Evolutionary conservation across 768 basidiomycete genomes (phyloP), one percentile per base, ranked within the genome.

Genomic region (Pleurotus giganteus): DNA sequence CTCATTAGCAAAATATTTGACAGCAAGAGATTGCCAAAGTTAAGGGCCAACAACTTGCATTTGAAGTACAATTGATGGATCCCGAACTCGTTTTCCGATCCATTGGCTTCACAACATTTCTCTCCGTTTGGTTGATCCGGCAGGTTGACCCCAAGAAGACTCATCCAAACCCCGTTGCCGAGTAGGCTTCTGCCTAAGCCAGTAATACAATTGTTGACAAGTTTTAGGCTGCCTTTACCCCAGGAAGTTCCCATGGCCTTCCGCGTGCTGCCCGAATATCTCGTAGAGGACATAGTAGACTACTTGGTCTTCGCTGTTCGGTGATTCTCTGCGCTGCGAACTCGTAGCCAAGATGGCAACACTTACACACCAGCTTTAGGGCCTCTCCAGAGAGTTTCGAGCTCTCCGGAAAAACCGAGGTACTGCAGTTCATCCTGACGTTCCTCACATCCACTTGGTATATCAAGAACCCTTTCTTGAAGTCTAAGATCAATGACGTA

Each of bases 391-490:
- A 93, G 42, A 91, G 88, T 49, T 82, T 98, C 47, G 89, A 93
- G 56, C 71, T 91, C 46, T 78, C 88, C 0, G 94, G 94, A 42
- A 95, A 92, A 73, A 82, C 84, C 9, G 94, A 94, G 60, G 73
- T 98, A 12, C 74, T 98, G 61, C 82, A 86, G 0, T 98, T 98
- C 71, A 81, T 86, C 17, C 73, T 99, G 61, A 94, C 92, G 2
- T 98, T 98, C 79, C 73, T 99, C 57, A 84, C 88, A 4, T 94
- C 92, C 32, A 96, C 95, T 0, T 94, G 92, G 83, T 98, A 94
- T 68, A 95, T 99, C 78, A 97, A 97, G 76, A 99, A 98, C 62
- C 97, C 97, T 0, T 98, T 96, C 77, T 68, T 99, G 62, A 98
- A 98, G 71, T 85, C 93, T 17, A 96, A 98, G 71, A 89, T 98